Evolutionary conservation across 345 rosid species (phyloP).

Genomic region (Arabidopsis thaliana): TAIR10.1 NC_003074.8:17920501-17921000

Average conservation of each 20-base stretch:
- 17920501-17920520: not conserved
- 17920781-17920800: not conserved
- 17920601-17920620: not conserved
- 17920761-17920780: not conserved
- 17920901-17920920: not conserved
- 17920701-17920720: not conserved
- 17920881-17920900: not conserved
- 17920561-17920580: no score
- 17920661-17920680: not conserved
- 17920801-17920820: not conserved
- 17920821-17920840: not conserved
- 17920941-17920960: constrained; percentile 65
- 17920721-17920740: not conserved
- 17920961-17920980: constrained; percentile 95
- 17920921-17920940: constrained; percentile 25
- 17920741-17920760: not conserved
- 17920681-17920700: not conserved
- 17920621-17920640: not conserved
- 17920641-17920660: not conserved
- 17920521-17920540: no score
- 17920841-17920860: not conserved
- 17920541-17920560: no score
- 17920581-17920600: no score
- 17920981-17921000: constrained; percentile 51
- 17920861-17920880: not conserved